A percentile compares a stretch with the other conserved stretches of the same genome.
Conservation (phyloP, 208 protist genomes). For the Trypanosomatidae sp. region DNA sequence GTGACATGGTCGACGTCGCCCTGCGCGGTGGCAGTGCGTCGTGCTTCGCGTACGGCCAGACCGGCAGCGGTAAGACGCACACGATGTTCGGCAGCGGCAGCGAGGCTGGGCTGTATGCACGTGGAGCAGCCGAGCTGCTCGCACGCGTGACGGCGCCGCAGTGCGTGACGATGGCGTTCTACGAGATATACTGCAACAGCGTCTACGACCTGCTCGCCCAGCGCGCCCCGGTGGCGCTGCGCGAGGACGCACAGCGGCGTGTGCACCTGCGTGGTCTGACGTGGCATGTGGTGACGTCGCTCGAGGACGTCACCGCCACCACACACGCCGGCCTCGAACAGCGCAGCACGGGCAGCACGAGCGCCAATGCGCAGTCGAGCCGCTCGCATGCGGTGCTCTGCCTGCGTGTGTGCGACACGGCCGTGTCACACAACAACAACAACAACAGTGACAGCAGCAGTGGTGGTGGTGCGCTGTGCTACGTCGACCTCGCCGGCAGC, state of each 20-base stretch:
- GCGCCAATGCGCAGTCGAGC: conserved; percentile 79
- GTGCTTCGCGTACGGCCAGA: conserved; percentile 91
- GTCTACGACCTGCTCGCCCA: conserved; percentile 91
- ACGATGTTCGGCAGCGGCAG: conserved; percentile 77
- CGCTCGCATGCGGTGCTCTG: conserved; percentile 84
- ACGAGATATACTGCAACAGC: conserved; percentile 94
- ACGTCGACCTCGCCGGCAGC: conserved; percentile 97
- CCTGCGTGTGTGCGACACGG: conserved; percentile 20
- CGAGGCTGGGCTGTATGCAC: conserved; percentile 83
- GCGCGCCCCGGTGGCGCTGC: conserved; percentile 69
- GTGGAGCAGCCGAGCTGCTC: conserved; percentile 89
- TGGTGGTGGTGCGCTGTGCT: conserved; percentile 56
- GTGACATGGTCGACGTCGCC: conserved; percentile 75
- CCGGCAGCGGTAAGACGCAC: conserved; percentile 89
- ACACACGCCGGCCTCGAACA: conserved; percentile 71
- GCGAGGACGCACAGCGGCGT: conserved; percentile 83
- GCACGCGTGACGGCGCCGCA: conserved; percentile 16
- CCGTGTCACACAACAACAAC: neutral
- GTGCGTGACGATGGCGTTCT: conserved; percentile 68
- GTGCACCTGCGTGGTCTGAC: conserved; percentile 87
- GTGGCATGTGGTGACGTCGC: conserved; percentile 42
- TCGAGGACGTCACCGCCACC: conserved; percentile 49
- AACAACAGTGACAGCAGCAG: neutral
- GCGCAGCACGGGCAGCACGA: conserved; percentile 75
- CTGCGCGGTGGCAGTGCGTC: conserved; percentile 90